Base-by-base conservation (phyloP, 2,329 filamentous ascomycete genomes). In the Fusarium sp. region DNA sequence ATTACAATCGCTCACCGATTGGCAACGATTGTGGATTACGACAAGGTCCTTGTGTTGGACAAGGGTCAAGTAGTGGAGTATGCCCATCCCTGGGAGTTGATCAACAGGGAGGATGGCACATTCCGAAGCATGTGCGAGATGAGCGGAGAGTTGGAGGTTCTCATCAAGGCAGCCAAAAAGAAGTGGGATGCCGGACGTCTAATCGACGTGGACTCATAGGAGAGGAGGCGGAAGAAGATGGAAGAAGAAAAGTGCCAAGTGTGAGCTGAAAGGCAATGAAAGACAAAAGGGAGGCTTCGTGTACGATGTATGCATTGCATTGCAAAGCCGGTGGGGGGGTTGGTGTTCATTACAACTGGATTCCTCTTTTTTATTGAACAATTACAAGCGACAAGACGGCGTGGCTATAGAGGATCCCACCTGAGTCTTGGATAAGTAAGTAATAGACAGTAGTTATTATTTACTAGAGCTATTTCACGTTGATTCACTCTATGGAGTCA, bases 11-110 rank as follows among this genome's bases (percentile, higher is more conserved):
- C 97, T 1, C 97, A 99, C 84, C 91, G 97, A 20, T 87, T 99
- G 73, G 95, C 98, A 81, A 99, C 97, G 0, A 98, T 99, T 82
- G 95, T 97, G 32, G 97, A 99, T 81, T 99, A 98, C 80, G 97
- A 99, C 85, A 98, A 97, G 86, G 96, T 99, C 15, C 86, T 99
- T 17, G 95, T 99, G 14, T 87, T 99, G 6, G 97, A 99, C 79
- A 94, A 95, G 81, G 97, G 97, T 11, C 85, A 90, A 69, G 93
- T 98, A 22, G 89, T 97, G 6, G 96, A 99, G 84, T 99, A 90
- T 80, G 97, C 92, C n/a, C 93, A 97, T 79, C 97, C 97, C 0
- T 95, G 92, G 85, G 91, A 94, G 76, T 86, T 99, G 61, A 88
- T 98, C 73, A 89, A 88, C 79, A 92, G 92, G 77, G 86, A 93